Evolutionary conservation across 257 asterid species (phyloP).

Genomic region (Lycium barbarum): DNA sequence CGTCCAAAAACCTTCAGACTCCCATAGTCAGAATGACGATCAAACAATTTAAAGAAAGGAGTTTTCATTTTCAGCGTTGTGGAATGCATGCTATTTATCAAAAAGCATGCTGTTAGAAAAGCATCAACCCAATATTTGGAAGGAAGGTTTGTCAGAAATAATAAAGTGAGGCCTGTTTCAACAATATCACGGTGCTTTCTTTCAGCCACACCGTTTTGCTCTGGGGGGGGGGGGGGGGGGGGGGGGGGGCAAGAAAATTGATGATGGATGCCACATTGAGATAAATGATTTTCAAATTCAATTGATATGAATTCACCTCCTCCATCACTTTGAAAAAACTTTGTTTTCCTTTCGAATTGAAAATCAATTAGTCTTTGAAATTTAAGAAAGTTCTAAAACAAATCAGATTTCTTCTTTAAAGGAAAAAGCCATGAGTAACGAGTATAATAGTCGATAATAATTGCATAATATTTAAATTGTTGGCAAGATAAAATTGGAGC

Average conservation of each 20-base stretch:
- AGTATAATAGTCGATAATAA: conserved; percentile 20
- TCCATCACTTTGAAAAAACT: neutral
- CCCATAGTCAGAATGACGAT: conserved; percentile 18
- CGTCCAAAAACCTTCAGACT: conserved; percentile 20
- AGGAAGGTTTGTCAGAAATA: neutral
- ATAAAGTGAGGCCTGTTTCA: neutral
- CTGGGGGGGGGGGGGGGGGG: no score
- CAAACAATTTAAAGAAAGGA: neutral
- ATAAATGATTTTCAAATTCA: neutral
- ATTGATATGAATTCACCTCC: neutral
- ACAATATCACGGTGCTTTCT: neutral
- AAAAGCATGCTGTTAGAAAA: neutral
- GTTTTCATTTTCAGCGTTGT: neutral
- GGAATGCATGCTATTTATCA: conserved; percentile 6
- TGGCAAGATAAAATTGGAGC: neutral
- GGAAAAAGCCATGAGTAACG: conserved; percentile 18
- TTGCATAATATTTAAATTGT: conserved; percentile 7
- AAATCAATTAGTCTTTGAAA: conserved; percentile 18
- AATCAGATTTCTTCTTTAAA: conserved; percentile 8
- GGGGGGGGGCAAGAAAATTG: no score
- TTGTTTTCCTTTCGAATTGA: neutral
- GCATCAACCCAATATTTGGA: conserved; percentile 23
- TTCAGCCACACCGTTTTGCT: neutral
- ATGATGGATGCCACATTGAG: no score
- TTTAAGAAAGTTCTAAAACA: conserved; percentile 16